Conservation (phyloP, 805 yeast genomes). For the Naumovozyma dairenensis region DNA sequence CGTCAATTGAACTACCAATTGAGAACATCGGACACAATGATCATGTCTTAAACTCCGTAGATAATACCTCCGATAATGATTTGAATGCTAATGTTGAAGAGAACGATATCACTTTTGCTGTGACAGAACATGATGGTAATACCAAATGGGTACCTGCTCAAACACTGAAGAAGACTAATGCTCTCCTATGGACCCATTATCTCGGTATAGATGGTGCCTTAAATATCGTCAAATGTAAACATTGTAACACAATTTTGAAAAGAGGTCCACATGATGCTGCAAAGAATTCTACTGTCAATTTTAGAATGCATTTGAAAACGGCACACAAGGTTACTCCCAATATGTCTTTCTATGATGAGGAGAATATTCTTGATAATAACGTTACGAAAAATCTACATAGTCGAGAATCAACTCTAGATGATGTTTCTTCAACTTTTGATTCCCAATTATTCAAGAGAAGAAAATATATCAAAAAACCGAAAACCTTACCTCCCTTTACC, state of each 20-base stretch:
- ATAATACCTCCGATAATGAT: too few species aligned
- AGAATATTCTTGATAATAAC: not conserved
- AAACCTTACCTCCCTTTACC: too few species aligned
- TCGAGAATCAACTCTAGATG: not conserved
- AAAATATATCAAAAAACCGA: too few species aligned
- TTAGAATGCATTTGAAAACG: conserved; percentile 5
- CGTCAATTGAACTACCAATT: too few species aligned
- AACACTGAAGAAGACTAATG: conserved; percentile 2
- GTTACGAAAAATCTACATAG: not conserved
- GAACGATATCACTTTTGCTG: too few species aligned
- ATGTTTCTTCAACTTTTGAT: not conserved
- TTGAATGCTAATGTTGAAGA: too few species aligned
- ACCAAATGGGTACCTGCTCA: conserved; percentile 10
- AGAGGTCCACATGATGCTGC: not conserved
- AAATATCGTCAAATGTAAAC: conserved; percentile 8
- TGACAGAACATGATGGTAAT: too few species aligned
- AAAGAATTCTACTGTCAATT: not conserved
- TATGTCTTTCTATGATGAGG: conserved; percentile 2
- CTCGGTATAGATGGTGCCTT: conserved; percentile 4
- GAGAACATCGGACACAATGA: too few species aligned
- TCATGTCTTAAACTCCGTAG: too few species aligned
- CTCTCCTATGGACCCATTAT: conserved; percentile 10
- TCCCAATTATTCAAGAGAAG: not conserved
- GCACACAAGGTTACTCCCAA: conserved; percentile 5
- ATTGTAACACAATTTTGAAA: conserved; percentile 5